Evolutionary conservation across 2,329 filamentous ascomycete genomes (phyloP), one percentile per base, ranked within the genome.

Genomic region (Hypoxylon sp.): DNA sequence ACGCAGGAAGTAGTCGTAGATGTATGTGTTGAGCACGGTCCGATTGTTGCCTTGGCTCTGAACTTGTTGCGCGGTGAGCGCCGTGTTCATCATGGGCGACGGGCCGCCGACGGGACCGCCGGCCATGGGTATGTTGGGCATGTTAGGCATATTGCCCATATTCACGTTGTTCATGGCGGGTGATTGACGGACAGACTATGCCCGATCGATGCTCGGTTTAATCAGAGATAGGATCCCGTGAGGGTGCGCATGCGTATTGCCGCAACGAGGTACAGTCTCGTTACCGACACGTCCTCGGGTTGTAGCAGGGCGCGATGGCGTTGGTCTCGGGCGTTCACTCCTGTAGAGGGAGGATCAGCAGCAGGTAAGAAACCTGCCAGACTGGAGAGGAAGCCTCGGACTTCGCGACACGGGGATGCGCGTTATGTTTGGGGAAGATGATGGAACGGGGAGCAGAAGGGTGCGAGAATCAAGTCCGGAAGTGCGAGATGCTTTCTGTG

Each of bases 1-100:
- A 70, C 90, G 91, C 65, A 97, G 80, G 65, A 98, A 94, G 74
- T 95, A 94, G 71, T 95, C 91, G 81, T 94, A 95, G 66, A 95
- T 95, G 74, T 93, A 93, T 17, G 91, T 94, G 77, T 94, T 93
- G 48, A 95, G 82, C 58, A 87, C 77, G 45, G 81, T 78, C 63
- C 83, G 84, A 63, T 75, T 79, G 59, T 74, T 63, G 75, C 77
- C 61, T 78, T 75, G 63, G 60, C 62, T 67, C 55, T 70, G 67
- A 13, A 64, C 64, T 60, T 69, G 67, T 53, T 65, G 69, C 73
- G 70, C 81, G 78, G 60, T 64, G n/a, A 69, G 55, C 11, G 64
- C 45, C 70, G 86, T 88, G 72, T 84, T 86, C 86, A 88, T 89
- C 82, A 88, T 88, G 70, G 83, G 82, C 71, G 87, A 84, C 27